phyloP scores from a whole-genome alignment of 768 basidiomycete species.

The Lyophyllum semitale region DNA sequence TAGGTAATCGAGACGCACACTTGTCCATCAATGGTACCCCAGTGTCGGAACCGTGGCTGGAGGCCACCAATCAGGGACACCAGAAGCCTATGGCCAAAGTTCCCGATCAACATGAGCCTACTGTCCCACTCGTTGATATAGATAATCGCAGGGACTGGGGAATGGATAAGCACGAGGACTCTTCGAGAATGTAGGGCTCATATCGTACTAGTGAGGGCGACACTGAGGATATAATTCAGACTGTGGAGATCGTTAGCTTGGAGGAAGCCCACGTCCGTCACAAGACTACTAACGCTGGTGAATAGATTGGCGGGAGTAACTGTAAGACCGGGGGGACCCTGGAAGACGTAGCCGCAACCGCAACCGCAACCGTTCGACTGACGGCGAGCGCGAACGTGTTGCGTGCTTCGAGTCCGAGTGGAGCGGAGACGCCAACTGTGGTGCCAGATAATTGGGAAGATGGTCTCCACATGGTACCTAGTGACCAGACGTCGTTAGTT shows the following conservation, averaged over 20 bases:
- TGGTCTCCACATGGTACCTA: constrained; percentile 66
- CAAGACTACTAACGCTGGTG: constrained; percentile 42
- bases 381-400: no score
- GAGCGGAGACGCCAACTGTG: no score
- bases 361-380: no score
- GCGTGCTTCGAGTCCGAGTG: no score
- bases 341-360: constrained; percentile 75
- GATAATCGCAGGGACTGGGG: constrained; percentile 46
- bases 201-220: constrained; percentile 37
- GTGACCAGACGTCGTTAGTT: neutral
- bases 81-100: constrained; percentile 74
- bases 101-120: constrained; percentile 72
- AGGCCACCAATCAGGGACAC: constrained; percentile 77
- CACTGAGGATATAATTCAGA: constrained; percentile 65
- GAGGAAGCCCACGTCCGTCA: neutral
- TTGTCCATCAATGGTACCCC: constrained; percentile 50
- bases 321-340: constrained; percentile 73
- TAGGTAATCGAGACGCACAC: neutral
- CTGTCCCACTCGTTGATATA: constrained; percentile 83
- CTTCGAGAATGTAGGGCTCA: constrained; percentile 48
- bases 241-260: constrained; percentile 24
- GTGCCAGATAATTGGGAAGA: no score
- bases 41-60: constrained; percentile 66
- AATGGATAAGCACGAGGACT: constrained; percentile 28
- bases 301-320: constrained; percentile 75